Evolutionary conservation across 2,329 filamentous ascomycete genomes (phyloP).

Genomic region (Microascus cirrosus): DNA sequence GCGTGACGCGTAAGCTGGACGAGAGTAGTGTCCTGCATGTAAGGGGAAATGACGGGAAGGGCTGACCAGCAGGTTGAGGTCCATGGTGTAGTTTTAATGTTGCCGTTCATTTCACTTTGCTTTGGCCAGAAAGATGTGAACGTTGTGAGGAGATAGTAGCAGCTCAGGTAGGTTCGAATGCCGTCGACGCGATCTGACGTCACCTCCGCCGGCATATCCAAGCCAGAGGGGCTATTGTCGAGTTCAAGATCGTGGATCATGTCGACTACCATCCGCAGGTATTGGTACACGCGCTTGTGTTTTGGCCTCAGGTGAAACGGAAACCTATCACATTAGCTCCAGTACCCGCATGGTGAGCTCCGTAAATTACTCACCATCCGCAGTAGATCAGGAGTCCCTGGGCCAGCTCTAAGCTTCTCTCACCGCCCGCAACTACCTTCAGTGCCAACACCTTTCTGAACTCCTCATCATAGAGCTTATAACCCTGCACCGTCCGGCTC

Average conservation of each 20-base stretch:
- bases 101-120: slow-evolving; percentile 14
- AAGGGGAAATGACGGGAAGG: slow-evolving; percentile 23
- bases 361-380: slow-evolving; percentile 31
- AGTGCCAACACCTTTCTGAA: slow-evolving; percentile 44
- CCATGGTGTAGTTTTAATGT: slow-evolving; percentile 26
- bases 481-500: slow-evolving; percentile 35
- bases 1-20: slow-evolving; percentile 30
- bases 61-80: slow-evolving; percentile 31
- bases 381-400: slow-evolving; percentile 47
- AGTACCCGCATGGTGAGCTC: background rate
- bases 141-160: slow-evolving; percentile 30
- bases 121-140: slow-evolving; percentile 27
- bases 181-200: slow-evolving; percentile 17
- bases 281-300: slow-evolving; percentile 36
- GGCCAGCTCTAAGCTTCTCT: slow-evolving; percentile 44
- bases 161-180: slow-evolving; percentile 33
- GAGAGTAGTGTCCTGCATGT: slow-evolving; percentile 28
- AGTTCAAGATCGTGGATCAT: slow-evolving; percentile 37
- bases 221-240: slow-evolving; percentile 22
- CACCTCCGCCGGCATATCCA: background rate
- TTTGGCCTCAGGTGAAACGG: slow-evolving; percentile 42
- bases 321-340: slow-evolving; percentile 26
- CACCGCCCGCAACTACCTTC: slow-evolving; percentile 44
- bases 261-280: slow-evolving; percentile 39
- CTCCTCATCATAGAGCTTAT: slow-evolving; percentile 44